Conservation (phyloP, 768 basidiomycete genomes). For the Mycena galericulata region DNA sequence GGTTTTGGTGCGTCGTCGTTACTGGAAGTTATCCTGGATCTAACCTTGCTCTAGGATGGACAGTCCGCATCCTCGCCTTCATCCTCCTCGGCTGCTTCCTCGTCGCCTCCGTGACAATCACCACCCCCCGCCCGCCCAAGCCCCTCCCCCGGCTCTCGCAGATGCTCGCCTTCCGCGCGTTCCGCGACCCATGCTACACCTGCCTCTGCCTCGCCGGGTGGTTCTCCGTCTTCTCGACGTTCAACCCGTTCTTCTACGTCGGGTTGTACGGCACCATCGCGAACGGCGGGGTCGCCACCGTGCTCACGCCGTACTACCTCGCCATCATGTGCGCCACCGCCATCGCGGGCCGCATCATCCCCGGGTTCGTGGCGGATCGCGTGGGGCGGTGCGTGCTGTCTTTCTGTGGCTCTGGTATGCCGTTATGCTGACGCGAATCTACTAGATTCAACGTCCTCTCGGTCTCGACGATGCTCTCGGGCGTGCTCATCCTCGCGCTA, state of each 20-base stretch:
- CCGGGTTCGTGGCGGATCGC: constrained; percentile 38
- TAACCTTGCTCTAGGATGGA: constrained; percentile 40
- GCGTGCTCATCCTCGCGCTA: constrained; percentile 39
- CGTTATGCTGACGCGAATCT: not conserved
- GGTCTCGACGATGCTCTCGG: constrained; percentile 29
- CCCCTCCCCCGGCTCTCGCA: constrained; percentile 35
- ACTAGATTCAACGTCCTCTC: constrained; percentile 38
- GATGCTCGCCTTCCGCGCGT: constrained; percentile 39
- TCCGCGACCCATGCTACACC: constrained; percentile 37
- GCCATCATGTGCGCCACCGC: constrained; percentile 41
- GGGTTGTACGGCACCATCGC: constrained; percentile 35
- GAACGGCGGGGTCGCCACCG: constrained; percentile 22
- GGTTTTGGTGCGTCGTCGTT: constrained; percentile 36
- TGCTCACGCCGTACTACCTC: constrained; percentile 41
- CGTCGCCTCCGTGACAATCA: constrained; percentile 40
- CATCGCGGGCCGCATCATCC: constrained; percentile 41
- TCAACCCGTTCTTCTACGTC: constrained; percentile 45
- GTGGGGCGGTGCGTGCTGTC: constrained; percentile 37
- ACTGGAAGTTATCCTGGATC: not conserved
- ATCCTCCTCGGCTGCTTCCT: constrained; percentile 38
- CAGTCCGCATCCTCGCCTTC: constrained; percentile 41
- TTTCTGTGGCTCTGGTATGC: not conserved
- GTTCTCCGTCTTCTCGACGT: constrained; percentile 38
- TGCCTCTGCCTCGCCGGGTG: constrained; percentile 38
- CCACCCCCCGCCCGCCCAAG: constrained; percentile 38